Conservation (phyloP, 495 filamentous ascomycete genomes). For the Penicilliopsis zonata region DNA sequence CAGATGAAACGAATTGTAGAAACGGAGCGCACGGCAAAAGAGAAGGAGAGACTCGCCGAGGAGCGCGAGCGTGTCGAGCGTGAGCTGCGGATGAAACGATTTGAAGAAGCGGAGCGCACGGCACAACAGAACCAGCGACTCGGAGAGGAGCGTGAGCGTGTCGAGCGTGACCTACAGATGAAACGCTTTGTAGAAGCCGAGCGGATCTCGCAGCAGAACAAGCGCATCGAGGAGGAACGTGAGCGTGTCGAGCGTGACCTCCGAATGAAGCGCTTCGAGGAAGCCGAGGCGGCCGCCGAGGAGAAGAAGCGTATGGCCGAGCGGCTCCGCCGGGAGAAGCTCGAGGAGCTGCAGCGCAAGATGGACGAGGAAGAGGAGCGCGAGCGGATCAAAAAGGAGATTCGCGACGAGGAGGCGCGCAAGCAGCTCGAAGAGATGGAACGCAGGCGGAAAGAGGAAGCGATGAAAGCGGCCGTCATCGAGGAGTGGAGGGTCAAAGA, state of each 20-base stretch:
- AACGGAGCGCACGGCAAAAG: no score
- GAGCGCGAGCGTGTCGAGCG: no score
- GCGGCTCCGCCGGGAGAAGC: slow-evolving; percentile 8
- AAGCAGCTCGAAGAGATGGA: slow-evolving; percentile 21
- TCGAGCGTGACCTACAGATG: not conserved
- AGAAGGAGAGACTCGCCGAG: no score
- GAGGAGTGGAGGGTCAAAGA: slow-evolving; percentile 27
- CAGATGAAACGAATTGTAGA: no score
- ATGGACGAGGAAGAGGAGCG: slow-evolving; percentile 33
- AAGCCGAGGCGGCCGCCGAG: slow-evolving; percentile 16
- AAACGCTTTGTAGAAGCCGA: not conserved
- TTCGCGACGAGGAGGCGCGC: slow-evolving; percentile 23
- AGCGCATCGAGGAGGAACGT: slow-evolving; percentile 19
- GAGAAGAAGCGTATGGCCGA: slow-evolving; percentile 16
- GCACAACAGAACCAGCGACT: not conserved
- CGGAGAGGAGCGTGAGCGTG: not conserved
- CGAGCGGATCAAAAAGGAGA: slow-evolving; percentile 24
- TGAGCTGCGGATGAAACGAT: no score
- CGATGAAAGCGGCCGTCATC: slow-evolving; percentile 38
- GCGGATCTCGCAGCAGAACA: slow-evolving; percentile 13
- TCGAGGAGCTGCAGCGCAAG: slow-evolving; percentile 22
- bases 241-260: slow-evolving; percentile 15
- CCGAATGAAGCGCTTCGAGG: slow-evolving; percentile 19
- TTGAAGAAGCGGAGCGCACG: not conserved
- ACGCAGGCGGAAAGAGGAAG: slow-evolving; percentile 34